A percentile compares a stretch with the other conserved stretches of the same genome.
These are phyloP conservation scores for Ascoidea asiatica DNA, from an alignment of 805 yeast species.

Conservation along the genomic window DNA sequence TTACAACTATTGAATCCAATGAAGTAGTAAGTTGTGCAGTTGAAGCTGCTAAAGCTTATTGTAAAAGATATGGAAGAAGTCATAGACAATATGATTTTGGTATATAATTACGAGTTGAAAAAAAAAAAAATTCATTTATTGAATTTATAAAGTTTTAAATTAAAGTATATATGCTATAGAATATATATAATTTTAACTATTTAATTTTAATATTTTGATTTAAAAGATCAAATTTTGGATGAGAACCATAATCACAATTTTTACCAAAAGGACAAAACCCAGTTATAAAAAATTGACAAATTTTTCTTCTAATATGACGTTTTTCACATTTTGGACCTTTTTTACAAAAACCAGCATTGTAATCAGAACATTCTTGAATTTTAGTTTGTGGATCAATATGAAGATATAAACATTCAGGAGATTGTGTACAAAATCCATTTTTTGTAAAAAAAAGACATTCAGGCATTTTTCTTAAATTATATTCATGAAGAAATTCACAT, in stretches of 20 bases:
- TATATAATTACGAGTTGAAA: background rate
- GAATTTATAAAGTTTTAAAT: background rate
- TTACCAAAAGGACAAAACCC: conserved; percentile 93
- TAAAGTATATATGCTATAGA: background rate
- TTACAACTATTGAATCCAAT: background rate
- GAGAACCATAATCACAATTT: conserved; percentile 60
- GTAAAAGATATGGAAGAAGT: background rate
- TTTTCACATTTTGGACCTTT: conserved; percentile 79
- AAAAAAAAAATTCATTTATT: background rate
- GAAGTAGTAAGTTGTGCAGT: background rate
- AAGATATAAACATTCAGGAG: conserved; percentile 85
- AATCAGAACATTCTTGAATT: conserved; percentile 78
- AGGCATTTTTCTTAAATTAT: conserved; percentile 89
- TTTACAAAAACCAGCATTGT: conserved; percentile 81
- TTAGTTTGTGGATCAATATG: conserved; percentile 85
- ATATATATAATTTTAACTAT: conserved; percentile 17
- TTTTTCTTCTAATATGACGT: conserved; percentile 61
- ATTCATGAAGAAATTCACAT: conserved; percentile 94
- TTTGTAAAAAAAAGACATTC: conserved; percentile 84
- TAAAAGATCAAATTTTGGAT: conserved; percentile 58
- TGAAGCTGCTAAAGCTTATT: background rate
- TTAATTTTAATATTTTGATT: conserved; percentile 25
- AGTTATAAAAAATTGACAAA: conserved; percentile 70
- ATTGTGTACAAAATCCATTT: conserved; percentile 75
- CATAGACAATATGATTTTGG: background rate